These are phyloP conservation scores for Aspergillus melleus DNA, from an alignment of 2,329 filamentous ascomycete genomes.

Conservation along the genomic window DNA sequence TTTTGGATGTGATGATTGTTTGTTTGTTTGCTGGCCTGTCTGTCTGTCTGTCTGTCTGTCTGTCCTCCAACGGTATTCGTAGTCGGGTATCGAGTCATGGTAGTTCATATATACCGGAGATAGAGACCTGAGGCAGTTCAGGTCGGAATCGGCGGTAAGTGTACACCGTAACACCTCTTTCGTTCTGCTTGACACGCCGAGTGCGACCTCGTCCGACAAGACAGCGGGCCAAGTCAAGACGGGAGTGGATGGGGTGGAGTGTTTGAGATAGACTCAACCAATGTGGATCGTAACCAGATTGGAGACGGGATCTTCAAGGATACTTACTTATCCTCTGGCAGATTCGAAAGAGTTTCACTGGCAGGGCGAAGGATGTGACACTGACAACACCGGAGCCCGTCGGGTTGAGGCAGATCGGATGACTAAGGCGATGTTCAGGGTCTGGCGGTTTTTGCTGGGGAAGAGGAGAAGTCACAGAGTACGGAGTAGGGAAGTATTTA, in stretches of 20 bases:
- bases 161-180: neutral
- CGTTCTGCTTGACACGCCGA: neutral
- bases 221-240: conserved; percentile 9
- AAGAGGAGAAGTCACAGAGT: no score
- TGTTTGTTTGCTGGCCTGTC: neutral
- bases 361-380: neutral
- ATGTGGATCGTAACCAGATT: conserved; percentile 15
- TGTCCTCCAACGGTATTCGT: neutral
- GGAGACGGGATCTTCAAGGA: conserved; percentile 8
- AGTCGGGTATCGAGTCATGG: neutral
- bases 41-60: neutral
- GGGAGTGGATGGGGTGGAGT: conserved; percentile 2
- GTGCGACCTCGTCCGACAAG: neutral
- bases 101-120: neutral
- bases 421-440: neutral
- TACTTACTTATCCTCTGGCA: conserved; percentile 1
- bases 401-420: neutral
- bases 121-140: neutral
- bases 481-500: neutral
- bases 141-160: neutral
- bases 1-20: neutral
- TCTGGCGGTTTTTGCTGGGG: neutral
- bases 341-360: neutral
- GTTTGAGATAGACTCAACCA: conserved; percentile 16
- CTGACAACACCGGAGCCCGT: neutral